phyloP scores from a whole-genome alignment of 768 basidiomycete genomes.

The Kwoniella europaea region DNA sequence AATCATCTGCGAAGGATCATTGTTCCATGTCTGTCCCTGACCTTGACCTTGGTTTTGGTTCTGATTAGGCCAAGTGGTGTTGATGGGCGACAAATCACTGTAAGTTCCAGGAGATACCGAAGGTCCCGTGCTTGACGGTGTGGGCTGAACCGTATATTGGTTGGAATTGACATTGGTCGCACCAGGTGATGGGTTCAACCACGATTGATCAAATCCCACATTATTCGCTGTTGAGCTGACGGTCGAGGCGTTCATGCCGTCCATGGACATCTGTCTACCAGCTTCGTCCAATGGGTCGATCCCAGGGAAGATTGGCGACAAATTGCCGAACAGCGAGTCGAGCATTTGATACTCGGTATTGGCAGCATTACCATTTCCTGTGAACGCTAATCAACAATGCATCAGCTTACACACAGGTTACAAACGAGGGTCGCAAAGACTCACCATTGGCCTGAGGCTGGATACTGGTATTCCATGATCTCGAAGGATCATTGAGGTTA shows the following conservation, averaged over 20 bases:
- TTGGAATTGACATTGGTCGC: conserved; percentile 6
- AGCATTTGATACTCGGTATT: conserved; percentile 95
- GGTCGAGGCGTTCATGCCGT: conserved; percentile 12
- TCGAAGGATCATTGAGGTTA: not conserved
- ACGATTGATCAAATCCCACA: conserved; percentile 18
- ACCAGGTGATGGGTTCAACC: conserved; percentile 19
- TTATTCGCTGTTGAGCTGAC: conserved; percentile 2
- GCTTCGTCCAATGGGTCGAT: conserved; percentile 31
- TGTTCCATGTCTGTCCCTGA: conserved; percentile 2
- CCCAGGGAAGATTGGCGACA: conserved; percentile 41
- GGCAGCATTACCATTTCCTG: conserved; percentile 74
- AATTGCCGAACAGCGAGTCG: conserved; percentile 78
- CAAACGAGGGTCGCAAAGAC: not conserved
- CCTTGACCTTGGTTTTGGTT: conserved; percentile 7
- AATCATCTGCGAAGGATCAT: conserved; percentile 12
- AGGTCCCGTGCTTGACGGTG: conserved; percentile 19
- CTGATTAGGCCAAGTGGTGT: conserved; percentile 11
- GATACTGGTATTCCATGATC: conserved; percentile 8
- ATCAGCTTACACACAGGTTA: not conserved
- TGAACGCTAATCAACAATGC: conserved; percentile 63
- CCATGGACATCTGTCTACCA: conserved; percentile 21
- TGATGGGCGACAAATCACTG: conserved; percentile 21
- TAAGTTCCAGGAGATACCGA: conserved; percentile 21
- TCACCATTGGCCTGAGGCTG: conserved; percentile 3
- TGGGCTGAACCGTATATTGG: conserved; percentile 13